Percentiles rank a stretch among this genome's conserved stretches.
Conservation (phyloP, 2,329 filamentous ascomycete species). For the Diaporthe batatas region DNA sequence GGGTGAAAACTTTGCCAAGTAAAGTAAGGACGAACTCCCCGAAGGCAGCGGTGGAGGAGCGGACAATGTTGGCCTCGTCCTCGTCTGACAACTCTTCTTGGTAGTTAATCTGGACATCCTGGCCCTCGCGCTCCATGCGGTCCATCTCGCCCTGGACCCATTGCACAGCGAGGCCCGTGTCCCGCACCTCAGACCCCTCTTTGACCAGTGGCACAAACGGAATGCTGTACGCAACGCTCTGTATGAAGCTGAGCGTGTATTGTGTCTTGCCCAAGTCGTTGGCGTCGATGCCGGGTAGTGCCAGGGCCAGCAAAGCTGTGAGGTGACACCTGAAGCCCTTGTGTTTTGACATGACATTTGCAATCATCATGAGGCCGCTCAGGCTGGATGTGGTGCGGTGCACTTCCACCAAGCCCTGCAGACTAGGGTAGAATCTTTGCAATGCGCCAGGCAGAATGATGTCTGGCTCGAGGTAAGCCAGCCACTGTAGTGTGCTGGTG, state of each 20-base stretch:
- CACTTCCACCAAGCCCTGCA: slow-evolving; percentile 96
- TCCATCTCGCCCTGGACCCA: slow-evolving; percentile 97
- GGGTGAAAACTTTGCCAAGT: slow-evolving; percentile 92
- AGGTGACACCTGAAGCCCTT: slow-evolving; percentile 98
- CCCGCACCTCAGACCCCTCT: slow-evolving; percentile 75
- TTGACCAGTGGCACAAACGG: slow-evolving; percentile 87
- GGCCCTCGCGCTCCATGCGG: slow-evolving; percentile 89
- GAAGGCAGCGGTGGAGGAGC: slow-evolving; percentile 94
- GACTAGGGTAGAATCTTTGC: slow-evolving; percentile 95
- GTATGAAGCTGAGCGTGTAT: slow-evolving; percentile 94
- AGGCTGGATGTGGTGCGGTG: slow-evolving; percentile 96
- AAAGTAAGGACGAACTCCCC: slow-evolving; percentile 93
- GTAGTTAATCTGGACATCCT: slow-evolving; percentile 89
- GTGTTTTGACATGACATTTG: slow-evolving; percentile 89
- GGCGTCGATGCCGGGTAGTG: slow-evolving; percentile 94
- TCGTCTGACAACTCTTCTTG: slow-evolving; percentile 83
- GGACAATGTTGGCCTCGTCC: slow-evolving; percentile 87
- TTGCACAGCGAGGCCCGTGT: slow-evolving; percentile 83
- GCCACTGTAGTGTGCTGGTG: slow-evolving; percentile 87
- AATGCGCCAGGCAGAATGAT: slow-evolving; percentile 92
- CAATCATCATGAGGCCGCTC: slow-evolving; percentile 90
- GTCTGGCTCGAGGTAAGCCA: slow-evolving; percentile 91
- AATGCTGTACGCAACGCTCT: slow-evolving; percentile 95
- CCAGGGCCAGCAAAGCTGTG: slow-evolving; percentile 91
- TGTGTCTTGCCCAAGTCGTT: slow-evolving; percentile 98